Evolutionary conservation across 805 yeast genomes (phyloP).

Genomic region (Myxozyma mucilagina): DNA sequence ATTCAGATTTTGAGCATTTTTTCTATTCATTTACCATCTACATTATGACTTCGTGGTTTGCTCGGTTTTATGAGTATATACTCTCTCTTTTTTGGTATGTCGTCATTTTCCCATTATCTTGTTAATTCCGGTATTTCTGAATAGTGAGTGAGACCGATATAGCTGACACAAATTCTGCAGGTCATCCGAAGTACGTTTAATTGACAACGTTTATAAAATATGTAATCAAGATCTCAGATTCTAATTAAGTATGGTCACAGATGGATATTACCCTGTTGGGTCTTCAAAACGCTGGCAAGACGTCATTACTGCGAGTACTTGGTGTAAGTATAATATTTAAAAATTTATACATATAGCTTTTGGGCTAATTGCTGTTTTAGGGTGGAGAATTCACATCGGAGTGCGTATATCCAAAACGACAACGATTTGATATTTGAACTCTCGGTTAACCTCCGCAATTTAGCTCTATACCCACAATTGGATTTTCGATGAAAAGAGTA

Average conservation of each 20-base stretch:
- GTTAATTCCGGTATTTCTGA: too few species aligned
- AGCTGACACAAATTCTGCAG: conserved; percentile 11
- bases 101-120: too few species aligned
- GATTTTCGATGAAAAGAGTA: conserved; percentile 43
- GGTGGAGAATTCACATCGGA: conserved; percentile 41
- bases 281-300: conserved; percentile 44
- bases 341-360: too few species aligned
- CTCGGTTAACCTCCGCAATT: neutral
- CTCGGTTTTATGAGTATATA: conserved; percentile 37
- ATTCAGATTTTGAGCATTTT: neutral
- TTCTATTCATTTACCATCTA: neutral
- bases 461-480: conserved; percentile 44
- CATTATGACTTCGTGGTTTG: conserved; percentile 25
- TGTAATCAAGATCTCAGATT: neutral
- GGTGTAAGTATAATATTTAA: conserved; percentile 32
- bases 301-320: conserved; percentile 40
- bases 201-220: neutral
- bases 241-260: conserved; percentile 20
- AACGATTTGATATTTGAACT: neutral
- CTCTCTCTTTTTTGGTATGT: conserved; percentile 40
- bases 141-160: neutral
- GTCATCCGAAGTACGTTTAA: conserved; percentile 35
- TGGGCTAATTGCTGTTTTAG: too few species aligned
- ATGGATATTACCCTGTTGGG: conserved; percentile 43
- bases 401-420: conserved; percentile 27